phyloP scores from a whole-genome alignment of 208 protist genomes.

The Trypanosoma avium region DNA sequence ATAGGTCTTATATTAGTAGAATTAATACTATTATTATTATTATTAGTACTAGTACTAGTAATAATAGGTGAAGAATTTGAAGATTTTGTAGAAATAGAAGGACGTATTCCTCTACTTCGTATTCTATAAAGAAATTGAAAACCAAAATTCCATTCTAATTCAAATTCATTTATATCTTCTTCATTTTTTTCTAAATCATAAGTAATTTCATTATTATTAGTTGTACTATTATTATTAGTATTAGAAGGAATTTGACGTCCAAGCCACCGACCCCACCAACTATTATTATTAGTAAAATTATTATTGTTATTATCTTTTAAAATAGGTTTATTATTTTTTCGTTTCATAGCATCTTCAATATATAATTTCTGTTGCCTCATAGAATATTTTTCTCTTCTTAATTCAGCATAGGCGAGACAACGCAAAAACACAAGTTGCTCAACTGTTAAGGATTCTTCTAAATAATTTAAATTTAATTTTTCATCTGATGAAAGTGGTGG shows the following conservation, averaged over 20 bases:
- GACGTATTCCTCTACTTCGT: background rate
- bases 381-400: constrained; percentile 42
- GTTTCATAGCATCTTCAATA: constrained; percentile 30
- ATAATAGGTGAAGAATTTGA: no score
- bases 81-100: background rate
- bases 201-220: no score
- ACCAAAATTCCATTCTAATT: constrained; percentile 28
- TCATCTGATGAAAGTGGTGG: constrained; percentile 61
- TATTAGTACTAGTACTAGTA: no score
- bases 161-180: constrained; percentile 12
- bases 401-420: constrained; percentile 65
- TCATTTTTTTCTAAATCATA: background rate
- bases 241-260: background rate
- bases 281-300: background rate
- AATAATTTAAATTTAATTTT: constrained; percentile 24
- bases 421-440: constrained; percentile 78
- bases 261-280: constrained; percentile 30
- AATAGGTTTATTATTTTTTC: background rate
- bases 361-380: constrained; percentile 43
- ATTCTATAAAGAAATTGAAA: constrained; percentile 20
- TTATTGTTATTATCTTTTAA: background rate
- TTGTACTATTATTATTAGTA: no score
- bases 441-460: constrained; percentile 64
- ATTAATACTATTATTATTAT: no score
- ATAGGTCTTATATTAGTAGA: background rate